Evolutionary conservation across 2,329 filamentous ascomycete genomes (phyloP).

Genomic region (Aquanectria penicillioides): DNA sequence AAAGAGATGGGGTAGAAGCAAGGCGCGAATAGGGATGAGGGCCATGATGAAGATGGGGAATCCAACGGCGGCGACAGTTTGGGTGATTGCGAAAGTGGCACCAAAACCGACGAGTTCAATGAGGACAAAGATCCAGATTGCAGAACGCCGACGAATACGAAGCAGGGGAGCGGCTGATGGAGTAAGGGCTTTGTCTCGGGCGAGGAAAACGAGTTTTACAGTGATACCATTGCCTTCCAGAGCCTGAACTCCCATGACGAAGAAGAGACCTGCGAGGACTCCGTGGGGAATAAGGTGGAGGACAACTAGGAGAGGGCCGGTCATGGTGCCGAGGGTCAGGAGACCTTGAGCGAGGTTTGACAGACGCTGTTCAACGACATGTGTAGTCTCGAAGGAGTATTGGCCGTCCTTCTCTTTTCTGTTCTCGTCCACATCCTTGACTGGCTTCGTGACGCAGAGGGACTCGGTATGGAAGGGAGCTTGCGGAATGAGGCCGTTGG

Average conservation of each 20-base stretch:
- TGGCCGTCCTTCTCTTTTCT: constrained; percentile 64
- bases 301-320: constrained; percentile 76
- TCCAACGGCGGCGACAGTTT: constrained; percentile 84
- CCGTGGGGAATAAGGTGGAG: constrained; percentile 82
- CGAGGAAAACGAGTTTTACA: constrained; percentile 75
- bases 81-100: constrained; percentile 83
- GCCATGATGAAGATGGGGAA: constrained; percentile 80
- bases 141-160: constrained; percentile 66
- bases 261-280: constrained; percentile 83
- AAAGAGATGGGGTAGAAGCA: constrained; percentile 72
- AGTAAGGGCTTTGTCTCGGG: constrained; percentile 72
- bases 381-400: constrained; percentile 60
- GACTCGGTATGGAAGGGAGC: constrained; percentile 85
- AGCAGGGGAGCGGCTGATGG: constrained; percentile 67
- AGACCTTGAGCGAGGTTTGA: constrained; percentile 83
- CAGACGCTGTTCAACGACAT: constrained; percentile 81
- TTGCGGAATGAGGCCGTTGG: constrained; percentile 85
- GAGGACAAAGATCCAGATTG: constrained; percentile 77
- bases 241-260: constrained; percentile 85
- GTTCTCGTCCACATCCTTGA: constrained; percentile 63
- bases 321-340: constrained; percentile 82
- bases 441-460: constrained; percentile 74
- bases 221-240: constrained; percentile 82
- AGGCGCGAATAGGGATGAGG: constrained; percentile 73
- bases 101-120: constrained; percentile 77